Percentiles rank a stretch among this genome's conserved stretches.
These are phyloP conservation scores for Quercus ilex DNA, from an alignment of 306 rosid species.

Conservation along the genomic window DNA sequence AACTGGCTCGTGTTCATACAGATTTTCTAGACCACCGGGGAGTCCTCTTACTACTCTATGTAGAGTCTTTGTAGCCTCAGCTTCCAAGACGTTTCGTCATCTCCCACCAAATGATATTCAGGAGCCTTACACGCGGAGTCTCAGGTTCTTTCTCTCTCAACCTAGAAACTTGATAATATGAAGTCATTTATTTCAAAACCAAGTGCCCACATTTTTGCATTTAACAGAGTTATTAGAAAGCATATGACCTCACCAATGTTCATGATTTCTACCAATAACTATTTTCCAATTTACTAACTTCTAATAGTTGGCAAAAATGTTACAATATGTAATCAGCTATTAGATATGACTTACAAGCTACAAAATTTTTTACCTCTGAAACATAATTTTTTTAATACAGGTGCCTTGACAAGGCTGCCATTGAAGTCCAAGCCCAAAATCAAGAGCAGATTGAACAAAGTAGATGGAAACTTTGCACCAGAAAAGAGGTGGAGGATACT, in stretches of 20 bases:
- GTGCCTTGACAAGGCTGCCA: conserved; percentile 35
- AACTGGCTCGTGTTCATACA: conserved; percentile 9
- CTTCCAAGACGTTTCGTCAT: no score
- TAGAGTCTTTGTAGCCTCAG: no score
- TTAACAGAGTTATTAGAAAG: not conserved
- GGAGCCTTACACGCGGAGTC: not conserved
- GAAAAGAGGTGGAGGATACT: conserved; percentile 31
- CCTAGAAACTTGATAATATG: not conserved
- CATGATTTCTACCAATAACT: not conserved
- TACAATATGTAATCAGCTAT: no score
- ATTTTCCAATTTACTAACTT: not conserved
- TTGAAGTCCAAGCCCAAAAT: not conserved
- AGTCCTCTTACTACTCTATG: no score
- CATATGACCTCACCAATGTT: not conserved
- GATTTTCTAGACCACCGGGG: not conserved
- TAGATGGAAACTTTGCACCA: conserved; percentile 32
- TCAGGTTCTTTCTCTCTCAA: conserved; percentile 8
- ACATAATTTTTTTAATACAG: conserved; percentile 4
- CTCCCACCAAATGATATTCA: not conserved
- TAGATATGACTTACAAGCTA: no score
- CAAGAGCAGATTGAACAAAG: not conserved
- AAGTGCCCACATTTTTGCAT: not conserved
- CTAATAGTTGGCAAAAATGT: no score
- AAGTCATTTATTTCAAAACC: not conserved
- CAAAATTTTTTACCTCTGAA: no score